Conservation (phyloP, 768 basidiomycete species). For the Tylopilus sp. region DNA sequence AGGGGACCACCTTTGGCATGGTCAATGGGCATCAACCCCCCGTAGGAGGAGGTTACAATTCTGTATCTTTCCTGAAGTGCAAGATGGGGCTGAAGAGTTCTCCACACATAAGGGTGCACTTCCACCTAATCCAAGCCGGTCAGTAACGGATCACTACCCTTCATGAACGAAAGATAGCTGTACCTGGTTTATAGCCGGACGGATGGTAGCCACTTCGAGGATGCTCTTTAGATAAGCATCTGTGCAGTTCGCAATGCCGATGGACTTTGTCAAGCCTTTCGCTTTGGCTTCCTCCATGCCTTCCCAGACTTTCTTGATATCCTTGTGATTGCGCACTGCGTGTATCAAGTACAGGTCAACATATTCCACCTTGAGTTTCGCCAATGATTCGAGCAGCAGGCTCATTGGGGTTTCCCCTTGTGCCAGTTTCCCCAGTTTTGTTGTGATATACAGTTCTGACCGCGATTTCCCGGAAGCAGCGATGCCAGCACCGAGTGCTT, state of each 20-base stretch:
- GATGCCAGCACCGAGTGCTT: slow-evolving; percentile 48
- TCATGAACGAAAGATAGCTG: background rate
- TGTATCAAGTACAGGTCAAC: slow-evolving; percentile 70
- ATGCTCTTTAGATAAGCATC: slow-evolving; percentile 41
- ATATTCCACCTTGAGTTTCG: slow-evolving; percentile 49
- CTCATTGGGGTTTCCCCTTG: slow-evolving; percentile 46
- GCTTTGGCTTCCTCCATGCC: slow-evolving; percentile 55
- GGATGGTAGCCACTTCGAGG: slow-evolving; percentile 39
- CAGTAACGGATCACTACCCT: background rate
- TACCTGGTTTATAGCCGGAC: slow-evolving; percentile 56
- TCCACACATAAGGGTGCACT: slow-evolving; percentile 51
- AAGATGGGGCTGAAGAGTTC: slow-evolving; percentile 36
- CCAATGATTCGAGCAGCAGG: slow-evolving; percentile 48
- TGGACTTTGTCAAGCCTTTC: slow-evolving; percentile 38
- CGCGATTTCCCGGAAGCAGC: slow-evolving; percentile 48
- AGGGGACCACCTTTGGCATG: slow-evolving; percentile 38
- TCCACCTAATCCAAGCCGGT: slow-evolving; percentile 38
- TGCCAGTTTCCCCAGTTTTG: slow-evolving; percentile 40
- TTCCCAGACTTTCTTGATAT: slow-evolving; percentile 54
- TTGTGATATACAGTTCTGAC: slow-evolving; percentile 58
- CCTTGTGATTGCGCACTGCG: slow-evolving; percentile 34
- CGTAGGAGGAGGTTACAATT: slow-evolving; percentile 40
- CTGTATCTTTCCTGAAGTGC: slow-evolving; percentile 33
- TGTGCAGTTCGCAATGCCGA: slow-evolving; percentile 56
- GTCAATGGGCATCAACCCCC: slow-evolving; percentile 39